These are phyloP conservation scores for Acer saccharum DNA, from an alignment of 345 rosid species.

Conservation along the genomic window DNA sequence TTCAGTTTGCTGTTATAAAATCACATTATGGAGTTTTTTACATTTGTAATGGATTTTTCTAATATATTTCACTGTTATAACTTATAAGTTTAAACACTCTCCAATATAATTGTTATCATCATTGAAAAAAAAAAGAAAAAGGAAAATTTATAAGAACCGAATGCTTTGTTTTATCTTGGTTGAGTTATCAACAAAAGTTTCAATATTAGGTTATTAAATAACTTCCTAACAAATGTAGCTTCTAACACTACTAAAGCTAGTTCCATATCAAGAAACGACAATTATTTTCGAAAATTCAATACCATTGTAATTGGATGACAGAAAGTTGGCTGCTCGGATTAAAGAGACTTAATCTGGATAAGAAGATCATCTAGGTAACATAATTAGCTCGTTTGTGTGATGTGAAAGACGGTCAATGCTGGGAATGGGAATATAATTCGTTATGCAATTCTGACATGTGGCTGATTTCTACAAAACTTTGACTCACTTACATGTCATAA, in stretches of 20 bases:
- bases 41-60: background rate
- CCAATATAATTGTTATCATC: background rate
- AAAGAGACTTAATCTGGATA: background rate
- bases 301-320: background rate
- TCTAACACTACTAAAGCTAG: background rate
- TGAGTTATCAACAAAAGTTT: background rate
- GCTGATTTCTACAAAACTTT: background rate
- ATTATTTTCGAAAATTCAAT: background rate
- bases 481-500: background rate
- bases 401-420: background rate
- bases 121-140: background rate
- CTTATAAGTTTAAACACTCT: background rate
- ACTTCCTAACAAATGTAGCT: background rate
- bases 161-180: background rate
- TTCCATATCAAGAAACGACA: background rate
- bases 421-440: background rate
- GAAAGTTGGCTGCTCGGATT: background rate
- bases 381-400: constrained; percentile 1
- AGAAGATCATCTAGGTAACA: constrained; percentile 7
- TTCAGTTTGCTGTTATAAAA: background rate
- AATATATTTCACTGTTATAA: background rate
- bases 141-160: background rate
- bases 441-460: background rate
- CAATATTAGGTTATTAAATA: background rate
- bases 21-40: background rate